Conservation (phyloP, 129 eudicot genomes). For the Oenanthe sinensis region DNA sequence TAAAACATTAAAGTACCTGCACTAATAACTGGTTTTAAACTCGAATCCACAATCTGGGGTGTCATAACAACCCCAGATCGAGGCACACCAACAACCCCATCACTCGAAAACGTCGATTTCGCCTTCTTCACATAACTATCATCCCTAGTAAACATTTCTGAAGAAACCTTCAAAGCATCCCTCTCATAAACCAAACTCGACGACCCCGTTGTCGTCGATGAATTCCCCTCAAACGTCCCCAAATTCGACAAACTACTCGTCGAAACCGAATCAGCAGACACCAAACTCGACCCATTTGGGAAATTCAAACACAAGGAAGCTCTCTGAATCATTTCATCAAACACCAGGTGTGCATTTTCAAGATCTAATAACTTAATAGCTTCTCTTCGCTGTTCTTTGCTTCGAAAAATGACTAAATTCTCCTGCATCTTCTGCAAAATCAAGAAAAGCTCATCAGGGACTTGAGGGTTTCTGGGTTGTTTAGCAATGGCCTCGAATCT, state of each 20-base stretch:
- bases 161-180: constrained; percentile 27
- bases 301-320: constrained; percentile 33
- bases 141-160: constrained; percentile 47
- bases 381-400: constrained; percentile 59
- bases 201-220: constrained; percentile 21
- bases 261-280: constrained; percentile 17
- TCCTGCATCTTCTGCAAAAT: constrained; percentile 63
- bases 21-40: constrained; percentile 35
- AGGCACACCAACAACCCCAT: constrained; percentile 33
- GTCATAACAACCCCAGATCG: constrained; percentile 29
- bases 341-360: constrained; percentile 42
- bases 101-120: constrained; percentile 29
- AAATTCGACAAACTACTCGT: constrained; percentile 21
- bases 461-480: constrained; percentile 37
- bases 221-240: constrained; percentile 20
- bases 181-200: constrained; percentile 35
- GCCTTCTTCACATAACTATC: constrained; percentile 54
- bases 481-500: constrained; percentile 47
- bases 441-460: constrained; percentile 56
- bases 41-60: constrained; percentile 70
- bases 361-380: constrained; percentile 68
- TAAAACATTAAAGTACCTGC: constrained; percentile 35
- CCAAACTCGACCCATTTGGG: neutral
- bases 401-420: constrained; percentile 38
- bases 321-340: constrained; percentile 84